Conservation (phyloP, 2,329 filamentous ascomycete genomes). For the Aureobasidium melanogenum region DNA sequence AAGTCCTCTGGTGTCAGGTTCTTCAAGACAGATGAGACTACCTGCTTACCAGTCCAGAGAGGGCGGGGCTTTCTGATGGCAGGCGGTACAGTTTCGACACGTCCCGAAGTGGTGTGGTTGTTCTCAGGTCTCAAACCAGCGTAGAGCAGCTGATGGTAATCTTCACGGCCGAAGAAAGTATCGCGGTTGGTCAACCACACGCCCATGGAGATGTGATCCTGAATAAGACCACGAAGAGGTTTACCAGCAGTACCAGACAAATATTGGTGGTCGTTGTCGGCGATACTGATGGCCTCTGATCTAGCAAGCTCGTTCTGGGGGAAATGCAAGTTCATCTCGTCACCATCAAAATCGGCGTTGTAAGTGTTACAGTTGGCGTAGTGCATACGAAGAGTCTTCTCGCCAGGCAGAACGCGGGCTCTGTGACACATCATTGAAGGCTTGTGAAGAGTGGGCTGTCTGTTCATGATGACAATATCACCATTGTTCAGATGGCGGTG, state of each 20-base stretch:
- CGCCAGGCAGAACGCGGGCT: conserved; percentile 81
- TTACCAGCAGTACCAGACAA: conserved; percentile 89
- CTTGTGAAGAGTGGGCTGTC: conserved; percentile 94
- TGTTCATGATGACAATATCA: conserved; percentile 97
- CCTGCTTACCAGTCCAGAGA: conserved; percentile 92
- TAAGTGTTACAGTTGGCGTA: conserved; percentile 99
- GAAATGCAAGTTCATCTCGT: conserved; percentile 99
- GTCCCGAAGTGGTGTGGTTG: conserved; percentile 74
- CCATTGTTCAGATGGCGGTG: conserved; percentile 93
- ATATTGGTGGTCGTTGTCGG: conserved; percentile 96
- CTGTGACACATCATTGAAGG: conserved; percentile 98
- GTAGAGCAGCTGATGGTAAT: conserved; percentile 93
- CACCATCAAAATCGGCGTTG: conserved; percentile 98
- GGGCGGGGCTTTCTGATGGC: conserved; percentile 71
- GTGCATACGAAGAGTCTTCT: conserved; percentile 98
- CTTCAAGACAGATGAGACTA: conserved; percentile 84
- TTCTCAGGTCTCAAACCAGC: conserved; percentile 81
- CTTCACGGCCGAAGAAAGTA: conserved; percentile 76
- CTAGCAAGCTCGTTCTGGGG: conserved; percentile 93
- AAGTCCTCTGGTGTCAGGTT: conserved; percentile 77
- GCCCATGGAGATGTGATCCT: conserved; percentile 95
- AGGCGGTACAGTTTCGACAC: conserved; percentile 72
- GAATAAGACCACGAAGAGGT: conserved; percentile 88
- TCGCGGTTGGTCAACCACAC: conserved; percentile 86
- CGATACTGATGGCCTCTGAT: conserved; percentile 84